Conservation (phyloP, 495 filamentous ascomycete species). For the Xylaria castorea region DNA sequence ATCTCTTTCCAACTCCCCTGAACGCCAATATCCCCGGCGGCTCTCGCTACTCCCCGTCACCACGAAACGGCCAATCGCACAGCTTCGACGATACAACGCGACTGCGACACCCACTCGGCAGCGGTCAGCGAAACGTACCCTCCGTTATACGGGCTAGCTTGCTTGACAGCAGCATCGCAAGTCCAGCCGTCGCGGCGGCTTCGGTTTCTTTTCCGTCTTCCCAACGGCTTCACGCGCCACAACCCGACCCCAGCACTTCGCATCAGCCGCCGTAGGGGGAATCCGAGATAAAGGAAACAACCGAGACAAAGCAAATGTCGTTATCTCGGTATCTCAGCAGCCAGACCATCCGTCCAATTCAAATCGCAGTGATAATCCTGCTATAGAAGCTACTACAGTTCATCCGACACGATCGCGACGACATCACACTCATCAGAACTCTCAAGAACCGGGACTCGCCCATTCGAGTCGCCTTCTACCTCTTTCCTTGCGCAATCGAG, state of each 20-base stretch:
- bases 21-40: slow-evolving; percentile 15
- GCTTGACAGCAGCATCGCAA: slow-evolving; percentile 1
- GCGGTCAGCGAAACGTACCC: background rate
- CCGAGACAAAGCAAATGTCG: background rate
- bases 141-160: background rate
- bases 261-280: slow-evolving; percentile 46
- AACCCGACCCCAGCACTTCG: slow-evolving; percentile 39
- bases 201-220: slow-evolving; percentile 38
- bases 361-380: slow-evolving; percentile 8
- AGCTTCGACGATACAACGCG: background rate
- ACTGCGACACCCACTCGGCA: background rate
- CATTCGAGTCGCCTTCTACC: slow-evolving; percentile 45
- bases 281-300: slow-evolving; percentile 7
- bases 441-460: slow-evolving; percentile 24
- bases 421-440: background rate
- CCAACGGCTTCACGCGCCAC: slow-evolving; percentile 56
- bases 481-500: slow-evolving; percentile 55
- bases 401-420: slow-evolving; percentile 12
- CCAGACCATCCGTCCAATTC: slow-evolving; percentile 6
- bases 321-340: background rate
- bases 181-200: slow-evolving; percentile 52
- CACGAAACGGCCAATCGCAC: slow-evolving; percentile 23
- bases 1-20: slow-evolving; percentile 27
- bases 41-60: slow-evolving; percentile 8
- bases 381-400: background rate